Percentiles rank a stretch among this genome's conserved stretches.
Conservation (phyloP, 768 basidiomycete species). For the Leucogyrophana mollusca region DNA sequence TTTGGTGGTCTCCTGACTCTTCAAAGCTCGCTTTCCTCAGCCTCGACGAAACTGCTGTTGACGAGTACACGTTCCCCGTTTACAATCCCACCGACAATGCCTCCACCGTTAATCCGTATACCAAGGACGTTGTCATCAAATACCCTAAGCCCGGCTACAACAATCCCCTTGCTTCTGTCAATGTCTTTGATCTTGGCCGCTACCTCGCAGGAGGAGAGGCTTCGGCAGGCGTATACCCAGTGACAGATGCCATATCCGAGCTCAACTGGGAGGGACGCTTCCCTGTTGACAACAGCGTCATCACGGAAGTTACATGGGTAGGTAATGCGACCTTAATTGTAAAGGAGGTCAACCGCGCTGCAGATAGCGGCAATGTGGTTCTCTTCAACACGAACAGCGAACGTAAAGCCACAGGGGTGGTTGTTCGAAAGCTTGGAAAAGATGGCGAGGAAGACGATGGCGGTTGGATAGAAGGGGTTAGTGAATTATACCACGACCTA, state of each 20-base stretch:
- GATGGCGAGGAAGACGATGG: conserved; percentile 85
- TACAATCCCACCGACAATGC: conserved; percentile 84
- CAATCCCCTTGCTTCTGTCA: conserved; percentile 83
- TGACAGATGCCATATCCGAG: conserved; percentile 46
- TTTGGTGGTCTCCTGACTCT: conserved; percentile 86
- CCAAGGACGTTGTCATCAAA: conserved; percentile 55
- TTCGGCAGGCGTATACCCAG: conserved; percentile 26
- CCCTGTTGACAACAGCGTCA: conserved; percentile 59
- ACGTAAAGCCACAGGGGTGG: conserved; percentile 39
- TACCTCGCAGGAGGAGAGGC: conserved; percentile 41
- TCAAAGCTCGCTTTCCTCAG: conserved; percentile 73
- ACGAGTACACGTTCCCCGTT: conserved; percentile 83
- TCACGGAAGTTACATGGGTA: conserved; percentile 89
- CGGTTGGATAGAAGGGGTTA: conserved; percentile 91
- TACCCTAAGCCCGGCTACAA: conserved; percentile 91
- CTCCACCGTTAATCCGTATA: conserved; percentile 76
- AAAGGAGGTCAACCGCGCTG: conserved; percentile 86
- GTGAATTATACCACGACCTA: conserved; percentile 25
- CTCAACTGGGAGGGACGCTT: conserved; percentile 69
- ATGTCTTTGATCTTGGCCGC: conserved; percentile 74
- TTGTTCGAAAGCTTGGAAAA: conserved; percentile 78
- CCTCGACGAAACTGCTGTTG: conserved; percentile 86
- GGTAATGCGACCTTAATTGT: conserved; percentile 68
- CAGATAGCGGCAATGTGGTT: conserved; percentile 76
- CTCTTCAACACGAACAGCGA: conserved; percentile 46